phyloP scores from a whole-genome alignment of 345 rosid genomes.

The Brassica nigra region DNA sequence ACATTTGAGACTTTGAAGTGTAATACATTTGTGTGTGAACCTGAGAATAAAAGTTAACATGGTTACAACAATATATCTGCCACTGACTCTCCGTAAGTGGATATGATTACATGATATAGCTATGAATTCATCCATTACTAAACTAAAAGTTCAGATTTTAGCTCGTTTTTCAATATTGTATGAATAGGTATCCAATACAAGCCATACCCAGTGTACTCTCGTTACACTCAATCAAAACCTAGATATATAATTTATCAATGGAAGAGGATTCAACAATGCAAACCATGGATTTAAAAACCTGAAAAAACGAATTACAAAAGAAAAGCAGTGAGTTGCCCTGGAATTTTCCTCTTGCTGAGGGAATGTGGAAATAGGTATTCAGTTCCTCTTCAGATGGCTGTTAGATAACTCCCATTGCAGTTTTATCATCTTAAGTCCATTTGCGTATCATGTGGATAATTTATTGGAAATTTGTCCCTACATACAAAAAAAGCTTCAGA shows the following conservation, averaged over 20 bases:
- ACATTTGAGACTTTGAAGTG: background rate
- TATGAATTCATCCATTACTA: background rate
- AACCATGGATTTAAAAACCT: background rate
- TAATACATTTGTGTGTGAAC: background rate
- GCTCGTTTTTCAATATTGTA: background rate
- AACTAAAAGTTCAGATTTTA: background rate
- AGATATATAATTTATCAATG: background rate
- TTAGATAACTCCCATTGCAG: conserved; percentile 48
- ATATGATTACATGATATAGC: background rate
- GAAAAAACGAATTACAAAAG: background rate
- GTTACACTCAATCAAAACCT: background rate
- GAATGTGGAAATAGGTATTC: conserved; percentile 72
- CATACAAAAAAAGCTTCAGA: too few relatives aligned
- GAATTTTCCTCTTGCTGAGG: conserved; percentile 77
- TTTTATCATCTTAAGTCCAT: conserved; percentile 2
- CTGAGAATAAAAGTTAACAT: background rate
- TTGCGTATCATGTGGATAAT: too few relatives aligned
- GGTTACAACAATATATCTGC: background rate
- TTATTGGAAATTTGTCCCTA: too few relatives aligned
- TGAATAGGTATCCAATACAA: background rate
- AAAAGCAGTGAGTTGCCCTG: conserved; percentile 50
- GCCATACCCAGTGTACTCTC: background rate
- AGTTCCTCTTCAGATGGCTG: conserved; percentile 85
- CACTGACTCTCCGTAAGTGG: background rate
- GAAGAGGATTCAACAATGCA: conserved; percentile 12